Evolutionary conservation across 1,284 basidiomycete species (phyloP), one percentile per base, ranked within the genome.

Genomic region (Apiotrichum gamsii): DNA sequence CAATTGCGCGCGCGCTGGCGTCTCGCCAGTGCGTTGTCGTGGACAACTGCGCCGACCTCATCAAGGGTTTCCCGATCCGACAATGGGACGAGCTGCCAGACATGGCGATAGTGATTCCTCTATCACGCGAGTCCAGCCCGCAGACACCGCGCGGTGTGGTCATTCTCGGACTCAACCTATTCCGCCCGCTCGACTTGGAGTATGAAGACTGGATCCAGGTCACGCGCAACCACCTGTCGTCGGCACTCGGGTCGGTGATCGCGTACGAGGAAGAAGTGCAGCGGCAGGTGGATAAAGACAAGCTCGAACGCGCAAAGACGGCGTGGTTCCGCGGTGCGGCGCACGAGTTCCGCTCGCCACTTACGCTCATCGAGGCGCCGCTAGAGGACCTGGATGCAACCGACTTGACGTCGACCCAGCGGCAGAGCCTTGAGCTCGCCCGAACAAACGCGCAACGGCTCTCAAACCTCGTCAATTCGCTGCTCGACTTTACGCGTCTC

Each of bases 31-130:
- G 55, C 9, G 51, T 66, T 0, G 42, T 62, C 9, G 58, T 69
- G 2, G 59, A 66, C 16, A 59, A 66, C 39, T 60, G 58, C 39
- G 42, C 54, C 3, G 31, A 49, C 3, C 44, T 66, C 1, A 45
- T 61, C 20, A 31, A 50, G 25, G 63, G 60, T 0, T 62, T 62
- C 29, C 56, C 59, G 4, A 18, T 61, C n/a, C 51, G 62, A 4
- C 58, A 60, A 8, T 70, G 67, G 67, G 59, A 58, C 8, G 52
- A 60, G 16, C 43, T 64, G 5, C 59, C 65, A 1, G 47, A 60
- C 15, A 57, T 56, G 23, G 71, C 70, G 0, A 58, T 71, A 19
- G 61, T 70, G 14, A 58, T 72, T 13, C 69, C 70, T 1, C 53
- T 72, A 24, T 49, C 45, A 4, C 52, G 51, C 16, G 61, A 62